A percentile compares a stretch with the other conserved stretches of the same genome.
Conservation (phyloP, 1,284 basidiomycete species). For the Filobasidium uniguttulatum region DNA sequence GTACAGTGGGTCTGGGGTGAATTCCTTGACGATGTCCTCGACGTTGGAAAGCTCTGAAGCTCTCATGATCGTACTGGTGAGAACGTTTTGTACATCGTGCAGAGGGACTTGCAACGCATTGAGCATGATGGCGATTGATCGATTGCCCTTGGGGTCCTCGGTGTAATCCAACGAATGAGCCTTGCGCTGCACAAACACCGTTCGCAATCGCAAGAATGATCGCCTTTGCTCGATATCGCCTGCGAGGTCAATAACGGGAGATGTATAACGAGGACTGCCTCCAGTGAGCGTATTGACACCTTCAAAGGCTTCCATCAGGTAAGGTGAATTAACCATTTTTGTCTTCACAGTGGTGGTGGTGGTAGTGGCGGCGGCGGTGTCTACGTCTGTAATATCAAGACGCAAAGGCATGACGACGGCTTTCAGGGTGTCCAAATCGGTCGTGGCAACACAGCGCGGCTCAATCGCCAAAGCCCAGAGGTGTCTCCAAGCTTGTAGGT, state of each 20-base stretch:
- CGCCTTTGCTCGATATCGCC: conserved; percentile 53
- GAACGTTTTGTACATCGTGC: neutral
- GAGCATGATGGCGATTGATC: conserved; percentile 68
- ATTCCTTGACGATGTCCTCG: neutral
- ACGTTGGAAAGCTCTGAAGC: neutral
- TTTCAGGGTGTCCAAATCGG: conserved; percentile 78
- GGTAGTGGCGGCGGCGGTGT: conserved; percentile 1
- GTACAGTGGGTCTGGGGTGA: neutral
- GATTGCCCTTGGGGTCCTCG: conserved; percentile 80
- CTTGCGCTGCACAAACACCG: conserved; percentile 78
- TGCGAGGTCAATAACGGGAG: conserved; percentile 64
- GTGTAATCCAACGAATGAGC: conserved; percentile 84
- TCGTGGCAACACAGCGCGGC: conserved; percentile 76
- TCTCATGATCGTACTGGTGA: neutral
- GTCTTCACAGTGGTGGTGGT: conserved; percentile 31
- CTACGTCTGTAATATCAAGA: conserved; percentile 56
- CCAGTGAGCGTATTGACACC: conserved; percentile 63
- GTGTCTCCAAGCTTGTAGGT: conserved; percentile 84
- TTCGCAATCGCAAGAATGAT: conserved; percentile 58
- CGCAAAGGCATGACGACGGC: conserved; percentile 83
- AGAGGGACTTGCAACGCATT: conserved; percentile 39
- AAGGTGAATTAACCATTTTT: conserved; percentile 88
- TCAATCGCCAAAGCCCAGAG: conserved; percentile 92
- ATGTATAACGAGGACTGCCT: conserved; percentile 89
- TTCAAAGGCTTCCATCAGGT: conserved; percentile 75